phyloP scores from a whole-genome alignment of 2,329 filamentous ascomycete genomes.

The Cadophora gregata region DNA sequence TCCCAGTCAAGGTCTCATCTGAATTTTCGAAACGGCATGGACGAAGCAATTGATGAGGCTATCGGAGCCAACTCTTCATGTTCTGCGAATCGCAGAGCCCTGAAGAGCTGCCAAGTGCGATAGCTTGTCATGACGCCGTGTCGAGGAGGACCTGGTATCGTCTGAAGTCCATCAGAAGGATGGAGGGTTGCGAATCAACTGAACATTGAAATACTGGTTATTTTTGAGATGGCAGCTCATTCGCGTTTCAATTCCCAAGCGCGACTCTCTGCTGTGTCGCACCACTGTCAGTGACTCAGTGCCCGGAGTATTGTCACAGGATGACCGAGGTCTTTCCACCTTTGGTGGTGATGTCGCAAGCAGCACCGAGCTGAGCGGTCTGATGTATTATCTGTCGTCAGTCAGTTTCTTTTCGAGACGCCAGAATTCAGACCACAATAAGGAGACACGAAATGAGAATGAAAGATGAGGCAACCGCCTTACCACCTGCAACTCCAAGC shows the following conservation, averaged over 20 bases:
- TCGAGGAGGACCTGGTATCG: not conserved
- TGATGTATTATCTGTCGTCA: not conserved
- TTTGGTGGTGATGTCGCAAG: not conserved
- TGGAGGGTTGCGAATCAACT: not conserved
- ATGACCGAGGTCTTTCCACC: not conserved
- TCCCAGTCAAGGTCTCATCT: conserved; percentile 16
- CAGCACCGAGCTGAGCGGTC: not conserved
- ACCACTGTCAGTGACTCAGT: not conserved
- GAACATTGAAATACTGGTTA: not conserved
- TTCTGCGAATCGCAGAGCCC: not conserved
- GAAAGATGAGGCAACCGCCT: too few relatives aligned
- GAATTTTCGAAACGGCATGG: conserved; percentile 21
- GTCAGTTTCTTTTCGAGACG: too few relatives aligned
- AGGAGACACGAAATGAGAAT: not conserved
- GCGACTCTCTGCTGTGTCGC: not conserved
- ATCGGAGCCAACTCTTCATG: not conserved
- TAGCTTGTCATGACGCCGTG: not conserved
- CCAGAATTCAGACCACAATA: not conserved
- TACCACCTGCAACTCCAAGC: too few relatives aligned
- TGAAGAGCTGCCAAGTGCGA: conserved; percentile 2
- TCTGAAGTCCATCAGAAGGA: not conserved
- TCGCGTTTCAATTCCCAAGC: not conserved
- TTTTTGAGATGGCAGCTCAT: conserved; percentile 7
- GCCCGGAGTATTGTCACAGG: not conserved
- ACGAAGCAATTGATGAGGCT: not conserved